Evolutionary conservation across 2,329 filamentous ascomycete species (phyloP).

Genomic region (Leptographium lundbergii): DNA sequence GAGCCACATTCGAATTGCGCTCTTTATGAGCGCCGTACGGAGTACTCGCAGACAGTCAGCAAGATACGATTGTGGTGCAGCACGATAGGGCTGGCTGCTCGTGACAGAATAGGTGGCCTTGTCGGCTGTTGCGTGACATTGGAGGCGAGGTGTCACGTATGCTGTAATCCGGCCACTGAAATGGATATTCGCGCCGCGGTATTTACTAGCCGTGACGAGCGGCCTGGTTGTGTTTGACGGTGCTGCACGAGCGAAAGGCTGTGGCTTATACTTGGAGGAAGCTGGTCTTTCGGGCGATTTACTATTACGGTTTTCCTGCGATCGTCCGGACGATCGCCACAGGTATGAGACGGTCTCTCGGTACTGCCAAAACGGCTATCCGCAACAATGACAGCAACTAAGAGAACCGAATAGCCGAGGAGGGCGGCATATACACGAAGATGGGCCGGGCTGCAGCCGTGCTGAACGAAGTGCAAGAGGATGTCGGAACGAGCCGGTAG

Average conservation of each 20-base stretch:
- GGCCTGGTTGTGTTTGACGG: not conserved
- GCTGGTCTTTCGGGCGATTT: not conserved
- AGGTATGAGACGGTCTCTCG: too few relatives aligned
- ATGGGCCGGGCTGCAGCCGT: not conserved
- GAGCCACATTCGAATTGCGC: not conserved
- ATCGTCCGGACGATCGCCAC: not conserved
- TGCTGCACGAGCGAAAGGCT: not conserved
- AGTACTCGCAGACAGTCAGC: not conserved
- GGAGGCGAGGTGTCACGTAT: not conserved
- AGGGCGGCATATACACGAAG: not conserved
- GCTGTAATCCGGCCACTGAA: not conserved
- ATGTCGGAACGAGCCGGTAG: conserved; percentile 1
- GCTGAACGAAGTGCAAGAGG: not conserved
- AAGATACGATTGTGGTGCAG: not conserved
- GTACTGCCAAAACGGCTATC: not conserved
- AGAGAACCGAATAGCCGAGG: not conserved
- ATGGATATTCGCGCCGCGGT: too few relatives aligned
- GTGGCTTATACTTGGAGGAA: not conserved
- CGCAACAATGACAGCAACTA: not conserved
- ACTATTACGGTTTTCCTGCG: not conserved
- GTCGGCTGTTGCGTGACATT: not conserved
- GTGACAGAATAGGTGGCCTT: not conserved
- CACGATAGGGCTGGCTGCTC: not conserved
- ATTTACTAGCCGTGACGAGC: too few relatives aligned
- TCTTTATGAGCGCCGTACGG: not conserved